Evolutionary conservation across 1,284 basidiomycete species (phyloP), one percentile per base, ranked within the genome.

Genomic region (Agroathelia rolfsii): DNA sequence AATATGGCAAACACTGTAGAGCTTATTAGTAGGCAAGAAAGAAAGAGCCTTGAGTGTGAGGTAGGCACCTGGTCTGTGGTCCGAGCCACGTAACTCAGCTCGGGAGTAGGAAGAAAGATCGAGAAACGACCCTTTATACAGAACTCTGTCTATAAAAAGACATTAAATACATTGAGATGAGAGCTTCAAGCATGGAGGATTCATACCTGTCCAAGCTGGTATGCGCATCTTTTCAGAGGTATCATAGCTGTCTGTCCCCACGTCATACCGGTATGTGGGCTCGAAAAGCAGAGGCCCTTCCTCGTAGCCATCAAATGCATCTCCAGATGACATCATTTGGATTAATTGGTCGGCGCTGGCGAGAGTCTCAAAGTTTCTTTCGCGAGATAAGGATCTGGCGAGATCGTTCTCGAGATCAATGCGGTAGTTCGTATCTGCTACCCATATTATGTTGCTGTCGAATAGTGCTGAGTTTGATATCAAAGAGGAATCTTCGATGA

Each of bases 401-500:
- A 69, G 71, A 7, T 83, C 78, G 53, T 95, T 93, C 22, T 85
- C 69, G 33, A 94, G 61, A 41, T 89, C 76, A 39, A 98, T 80
- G 21, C 95, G 82, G 52, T 98, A 99, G 53, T 99, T 99, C 34
- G 80, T 84, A 53, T 98, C 95, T 14, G 87, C 94, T 3, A 87
- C 65, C 92, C 93, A 98, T 30, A 98, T 67, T 19, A 96, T 68
- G 50, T 89, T 85, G 37, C 85, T 89, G 40, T 23, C 28, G 21
- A 19, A 24, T 30, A 19, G 31, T 24, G 36, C 25, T 12, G 13
- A 28, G 29, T 22, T 25, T 36, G 17, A 34, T 26, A 18, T 14
- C 5, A 20, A 31, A 16, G 32, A 32, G 11, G 13, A 12, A 6
- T 17, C 23, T 5, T 13, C 6, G 7, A 30, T 8, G 8, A 24